Base-by-base conservation (phyloP, 2,329 filamentous ascomycete species). In the Talaromyces atroroseus region DNA sequence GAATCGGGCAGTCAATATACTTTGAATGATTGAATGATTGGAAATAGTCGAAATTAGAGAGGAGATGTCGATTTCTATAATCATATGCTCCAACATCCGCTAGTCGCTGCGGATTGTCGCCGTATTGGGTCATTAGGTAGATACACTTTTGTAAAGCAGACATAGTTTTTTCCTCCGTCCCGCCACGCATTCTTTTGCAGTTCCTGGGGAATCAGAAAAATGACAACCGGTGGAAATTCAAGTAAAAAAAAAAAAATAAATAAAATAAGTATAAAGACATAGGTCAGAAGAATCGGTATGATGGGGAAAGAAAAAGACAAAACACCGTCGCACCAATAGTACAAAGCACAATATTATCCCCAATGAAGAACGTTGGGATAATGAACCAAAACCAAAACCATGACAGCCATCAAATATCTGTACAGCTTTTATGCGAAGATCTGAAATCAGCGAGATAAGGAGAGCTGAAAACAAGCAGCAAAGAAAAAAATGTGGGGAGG, bases 361-460 rank as follows among this genome's bases (percentile, higher is more conserved):
- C 11, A 44, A 51, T 49, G 42, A 38, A 34, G 16, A 38, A 54
- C 34, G n/a, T 49, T 34, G 26, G n/a, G 29, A 60, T 56, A 61
- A 54, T 53, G 59, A 52, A 53, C 47, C 52, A 32, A 40, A 49
- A 48, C 21, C 38, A 51, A 53, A 44, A 58, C 61, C 54, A 48
- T 54, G 11, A 54, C 44, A 54, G 36, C 56, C 56, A 58, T 58
- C 49, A 58, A 54, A 46, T 58, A 58, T 58, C 56, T 58, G 56
- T 58, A 58, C 56, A 58, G 40, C 45, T 48, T 36, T 45, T 53
- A 58, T 58, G 56, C 45, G 50, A 50, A n/a, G 40, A 61, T 62
- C 56, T 50, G 60, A 63, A 42, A 55, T 44, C 45, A 59, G 52
- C n/a, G 59, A 65, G 63, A 36, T 64, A 61, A 65, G 59, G 60